Conservation (phyloP, 2,329 filamentous ascomycete genomes). For the Ceratocystis huliohia region DNA sequence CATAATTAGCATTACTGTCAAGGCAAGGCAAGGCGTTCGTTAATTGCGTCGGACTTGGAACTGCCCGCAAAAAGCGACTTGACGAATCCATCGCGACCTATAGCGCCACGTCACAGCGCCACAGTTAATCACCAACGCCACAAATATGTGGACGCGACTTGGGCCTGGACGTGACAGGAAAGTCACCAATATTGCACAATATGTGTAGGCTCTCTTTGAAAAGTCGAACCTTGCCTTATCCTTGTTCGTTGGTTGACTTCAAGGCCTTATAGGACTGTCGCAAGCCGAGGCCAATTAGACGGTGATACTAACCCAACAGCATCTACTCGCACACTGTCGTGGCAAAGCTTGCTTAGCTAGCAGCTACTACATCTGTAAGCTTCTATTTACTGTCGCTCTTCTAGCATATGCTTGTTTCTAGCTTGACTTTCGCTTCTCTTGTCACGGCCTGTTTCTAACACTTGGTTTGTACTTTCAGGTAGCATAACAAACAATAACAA, state of each 20-base stretch:
- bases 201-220: too few relatives aligned
- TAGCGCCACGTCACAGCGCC: background rate
- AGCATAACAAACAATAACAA: background rate
- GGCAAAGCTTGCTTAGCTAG: too few relatives aligned
- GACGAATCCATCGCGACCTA: slow-evolving; percentile 10
- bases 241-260: too few relatives aligned
- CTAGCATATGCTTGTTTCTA: background rate
- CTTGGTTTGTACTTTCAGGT: background rate
- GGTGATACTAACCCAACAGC: background rate
- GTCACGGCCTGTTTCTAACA: background rate
- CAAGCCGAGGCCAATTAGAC: too few relatives aligned
- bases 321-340: background rate
- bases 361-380: background rate
- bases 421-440: background rate
- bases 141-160: slow-evolving; percentile 10
- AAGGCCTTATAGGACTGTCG: too few relatives aligned
- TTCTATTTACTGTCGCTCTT: background rate
- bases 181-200: too few relatives aligned
- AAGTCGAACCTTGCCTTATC: too few relatives aligned
- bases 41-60: background rate
- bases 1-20: background rate
- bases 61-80: background rate
- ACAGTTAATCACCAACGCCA: background rate
- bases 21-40: background rate
- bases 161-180: background rate